phyloP scores from a whole-genome alignment of 2,329 filamentous ascomycete genomes.

The Chaetomium sp. region DNA sequence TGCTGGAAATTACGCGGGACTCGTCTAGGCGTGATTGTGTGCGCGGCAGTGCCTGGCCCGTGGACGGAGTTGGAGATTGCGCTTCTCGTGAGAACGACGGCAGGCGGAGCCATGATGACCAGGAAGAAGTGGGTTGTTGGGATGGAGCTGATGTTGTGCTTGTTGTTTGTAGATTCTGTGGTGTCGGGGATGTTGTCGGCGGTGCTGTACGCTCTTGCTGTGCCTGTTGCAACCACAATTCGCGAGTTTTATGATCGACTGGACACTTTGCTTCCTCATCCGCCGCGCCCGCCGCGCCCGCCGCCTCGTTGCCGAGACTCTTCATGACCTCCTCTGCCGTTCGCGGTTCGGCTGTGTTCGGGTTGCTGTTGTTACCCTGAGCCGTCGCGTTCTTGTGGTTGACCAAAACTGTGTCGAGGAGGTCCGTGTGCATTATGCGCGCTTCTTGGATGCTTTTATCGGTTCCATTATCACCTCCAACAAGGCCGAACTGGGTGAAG shows the following conservation, averaged over 20 bases:
- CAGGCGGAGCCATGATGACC: conserved; percentile 32
- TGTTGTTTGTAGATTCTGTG: conserved; percentile 36
- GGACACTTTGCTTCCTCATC: conserved; percentile 63
- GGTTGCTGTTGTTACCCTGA: not conserved
- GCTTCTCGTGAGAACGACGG: conserved; percentile 31
- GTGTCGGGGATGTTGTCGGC: conserved; percentile 31
- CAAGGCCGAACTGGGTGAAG: not conserved
- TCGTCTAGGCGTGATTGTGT: conserved; percentile 51
- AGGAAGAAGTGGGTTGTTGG: conserved; percentile 30
- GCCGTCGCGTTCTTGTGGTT: conserved; percentile 27
- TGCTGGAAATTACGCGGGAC: conserved; percentile 70
- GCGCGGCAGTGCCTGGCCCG: conserved; percentile 20
- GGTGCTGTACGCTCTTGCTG: conserved; percentile 46
- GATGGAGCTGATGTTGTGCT: conserved; percentile 28
- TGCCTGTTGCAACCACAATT: conserved; percentile 79
- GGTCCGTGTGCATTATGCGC: conserved; percentile 34
- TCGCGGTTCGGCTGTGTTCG: not conserved
- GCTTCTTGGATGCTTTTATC: not conserved
- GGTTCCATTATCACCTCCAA: not conserved
- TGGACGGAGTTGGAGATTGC: conserved; percentile 31
- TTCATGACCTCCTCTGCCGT: conserved; percentile 21
- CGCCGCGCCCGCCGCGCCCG: conserved; percentile 24
- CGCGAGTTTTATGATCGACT: conserved; percentile 86
- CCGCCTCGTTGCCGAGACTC: not conserved
- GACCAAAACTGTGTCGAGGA: conserved; percentile 35